phyloP scores from a whole-genome alignment of 208 protist species.

The Trypanosoma platydactyli region DNA sequence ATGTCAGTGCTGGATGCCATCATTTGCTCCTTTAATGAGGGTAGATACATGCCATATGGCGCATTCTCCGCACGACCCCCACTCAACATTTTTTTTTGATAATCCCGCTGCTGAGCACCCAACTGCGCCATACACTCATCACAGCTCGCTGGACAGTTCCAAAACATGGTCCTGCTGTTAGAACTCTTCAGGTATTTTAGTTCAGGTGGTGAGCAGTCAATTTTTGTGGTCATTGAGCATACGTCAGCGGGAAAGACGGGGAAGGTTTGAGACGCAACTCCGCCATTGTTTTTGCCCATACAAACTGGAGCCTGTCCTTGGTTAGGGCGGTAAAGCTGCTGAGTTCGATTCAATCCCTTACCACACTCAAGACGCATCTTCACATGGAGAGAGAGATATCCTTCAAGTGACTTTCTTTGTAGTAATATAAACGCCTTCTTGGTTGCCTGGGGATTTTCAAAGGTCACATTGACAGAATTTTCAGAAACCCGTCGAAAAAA shows the following conservation, averaged over 20 bases:
- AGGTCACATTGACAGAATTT: constrained; percentile 9
- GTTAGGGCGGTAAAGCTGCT: not conserved
- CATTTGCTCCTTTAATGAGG: constrained; percentile 1
- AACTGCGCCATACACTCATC: not conserved
- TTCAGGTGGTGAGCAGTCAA: not conserved
- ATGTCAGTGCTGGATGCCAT: not conserved
- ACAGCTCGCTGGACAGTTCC: not conserved
- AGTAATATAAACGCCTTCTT: constrained; percentile 13
- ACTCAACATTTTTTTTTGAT: not conserved
- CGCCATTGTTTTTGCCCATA: not conserved
- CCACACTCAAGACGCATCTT: constrained; percentile 10
- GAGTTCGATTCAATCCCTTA: not conserved
- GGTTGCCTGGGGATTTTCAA: constrained; percentile 15
- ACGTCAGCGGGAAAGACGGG: constrained; percentile 7
- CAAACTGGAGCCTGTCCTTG: too few relatives aligned
- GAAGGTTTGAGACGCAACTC: not conserved
- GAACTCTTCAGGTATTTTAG: not conserved
- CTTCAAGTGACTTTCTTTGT: constrained; percentile 12
- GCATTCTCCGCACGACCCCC: not conserved
- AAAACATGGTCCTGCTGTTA: not conserved
- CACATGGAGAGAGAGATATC: constrained; percentile 6
- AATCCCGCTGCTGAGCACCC: too few relatives aligned
- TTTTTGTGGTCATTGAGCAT: not conserved
- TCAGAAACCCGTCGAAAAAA: constrained; percentile 1
- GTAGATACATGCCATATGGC: not conserved